phyloP scores from a whole-genome alignment of 495 filamentous ascomycete genomes.

The Penicillium steckii region DNA sequence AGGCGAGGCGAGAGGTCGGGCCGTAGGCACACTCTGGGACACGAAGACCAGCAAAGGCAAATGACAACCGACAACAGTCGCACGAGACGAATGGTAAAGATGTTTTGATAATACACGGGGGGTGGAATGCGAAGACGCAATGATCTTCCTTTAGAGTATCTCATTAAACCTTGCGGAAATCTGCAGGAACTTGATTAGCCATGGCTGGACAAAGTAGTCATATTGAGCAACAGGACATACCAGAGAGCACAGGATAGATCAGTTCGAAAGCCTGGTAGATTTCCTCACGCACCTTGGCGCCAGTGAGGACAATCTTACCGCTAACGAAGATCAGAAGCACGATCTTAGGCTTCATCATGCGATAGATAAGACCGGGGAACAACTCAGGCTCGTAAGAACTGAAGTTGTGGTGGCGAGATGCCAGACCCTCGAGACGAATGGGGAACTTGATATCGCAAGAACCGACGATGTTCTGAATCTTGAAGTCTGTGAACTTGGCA shows the following conservation, averaged over 20 bases:
- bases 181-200: conserved; percentile 39
- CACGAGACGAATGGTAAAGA: conserved; percentile 38
- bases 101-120: conserved; percentile 64
- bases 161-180: conserved; percentile 65
- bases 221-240: conserved; percentile 43
- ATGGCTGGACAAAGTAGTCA: not conserved
- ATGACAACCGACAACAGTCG: not conserved
- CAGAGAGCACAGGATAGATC: conserved; percentile 97
- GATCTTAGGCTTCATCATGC: conserved; percentile 99
- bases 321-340: conserved; percentile 98
- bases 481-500: conserved; percentile 99
- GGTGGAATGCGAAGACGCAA: conserved; percentile 35
- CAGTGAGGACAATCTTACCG: conserved; percentile 97
- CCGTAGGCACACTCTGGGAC: not conserved
- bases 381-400: conserved; percentile 98
- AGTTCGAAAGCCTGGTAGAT: conserved; percentile 98
- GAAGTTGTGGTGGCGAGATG: conserved; percentile 97
- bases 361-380: conserved; percentile 98
- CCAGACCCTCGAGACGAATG: conserved; percentile 93
- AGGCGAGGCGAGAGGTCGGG: not conserved
- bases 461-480: conserved; percentile 99
- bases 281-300: conserved; percentile 97
- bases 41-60: not conserved
- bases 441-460: conserved; percentile 99
- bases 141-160: conserved; percentile 24